Evolutionary conservation across 345 rosid species (phyloP).

Genomic region (Eucalyptus marginata): DNA sequence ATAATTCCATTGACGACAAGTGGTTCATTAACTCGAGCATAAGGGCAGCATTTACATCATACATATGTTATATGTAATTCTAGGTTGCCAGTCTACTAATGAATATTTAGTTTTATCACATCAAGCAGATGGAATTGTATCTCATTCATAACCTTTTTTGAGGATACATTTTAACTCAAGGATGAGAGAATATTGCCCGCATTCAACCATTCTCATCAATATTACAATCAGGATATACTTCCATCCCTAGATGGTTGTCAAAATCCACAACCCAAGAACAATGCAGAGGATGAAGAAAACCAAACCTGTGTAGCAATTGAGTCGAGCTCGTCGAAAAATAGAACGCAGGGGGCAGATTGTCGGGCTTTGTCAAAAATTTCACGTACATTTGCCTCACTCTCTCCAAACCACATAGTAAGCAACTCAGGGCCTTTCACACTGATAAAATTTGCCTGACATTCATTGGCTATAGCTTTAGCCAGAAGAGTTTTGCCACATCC

Average conservation of each 20-base stretch:
- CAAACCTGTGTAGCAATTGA: constrained; percentile 90
- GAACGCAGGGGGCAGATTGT: constrained; percentile 89
- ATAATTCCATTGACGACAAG: background rate
- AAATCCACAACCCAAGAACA: background rate
- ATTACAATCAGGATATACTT: background rate
- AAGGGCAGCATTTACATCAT: background rate
- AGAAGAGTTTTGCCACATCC: constrained; percentile 97
- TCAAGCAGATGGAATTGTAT: background rate
- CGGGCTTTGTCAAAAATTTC: constrained; percentile 98
- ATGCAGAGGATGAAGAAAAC: background rate
- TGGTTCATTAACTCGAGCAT: background rate
- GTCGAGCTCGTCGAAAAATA: constrained; percentile 92
- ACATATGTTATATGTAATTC: background rate
- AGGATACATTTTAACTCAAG: background rate
- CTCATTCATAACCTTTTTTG: background rate
- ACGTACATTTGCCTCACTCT: constrained; percentile 93
- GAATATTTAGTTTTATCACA: background rate
- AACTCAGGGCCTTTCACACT: constrained; percentile 94
- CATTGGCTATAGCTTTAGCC: constrained; percentile 96
- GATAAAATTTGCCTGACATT: constrained; percentile 95
- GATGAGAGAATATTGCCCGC: background rate
- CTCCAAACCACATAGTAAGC: constrained; percentile 99
- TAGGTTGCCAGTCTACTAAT: background rate
- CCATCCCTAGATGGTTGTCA: background rate
- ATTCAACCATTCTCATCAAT: background rate